Conservation (phyloP, 164 flowering plant genomes). For the Chimonanthus salicifolius region DNA sequence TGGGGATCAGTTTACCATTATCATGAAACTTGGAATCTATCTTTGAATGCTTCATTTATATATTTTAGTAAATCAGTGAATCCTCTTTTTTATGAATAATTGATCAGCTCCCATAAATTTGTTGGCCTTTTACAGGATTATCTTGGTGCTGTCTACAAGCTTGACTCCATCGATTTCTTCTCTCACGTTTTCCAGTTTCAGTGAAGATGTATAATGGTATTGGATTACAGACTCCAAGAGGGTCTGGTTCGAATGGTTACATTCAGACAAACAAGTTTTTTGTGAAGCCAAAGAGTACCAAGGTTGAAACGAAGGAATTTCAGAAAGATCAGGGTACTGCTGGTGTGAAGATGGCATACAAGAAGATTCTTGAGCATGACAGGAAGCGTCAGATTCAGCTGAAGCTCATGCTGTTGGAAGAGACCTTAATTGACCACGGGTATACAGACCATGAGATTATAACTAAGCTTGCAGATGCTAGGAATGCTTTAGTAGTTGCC, state of each 20-base stretch:
- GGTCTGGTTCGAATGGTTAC: slow-evolving; percentile 93
- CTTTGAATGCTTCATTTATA: no score
- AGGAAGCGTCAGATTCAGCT: slow-evolving; percentile 84
- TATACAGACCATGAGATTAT: slow-evolving; percentile 73
- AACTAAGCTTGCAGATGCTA: slow-evolving; percentile 55
- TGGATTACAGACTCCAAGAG: slow-evolving; percentile 82
- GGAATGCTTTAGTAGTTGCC: slow-evolving; percentile 41
- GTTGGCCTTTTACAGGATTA: no score
- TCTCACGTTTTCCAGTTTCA: no score
- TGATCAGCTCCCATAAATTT: no score
- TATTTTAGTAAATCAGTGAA: no score
- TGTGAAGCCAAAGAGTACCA: slow-evolving; percentile 44
- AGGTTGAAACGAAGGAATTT: slow-evolving; percentile 43
- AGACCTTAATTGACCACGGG: slow-evolving; percentile 74
- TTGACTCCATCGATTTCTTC: no score
- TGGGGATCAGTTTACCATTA: no score
- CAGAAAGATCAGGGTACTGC: slow-evolving; percentile 75
- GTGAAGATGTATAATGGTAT: slow-evolving; percentile 83
- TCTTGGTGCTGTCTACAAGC: no score
- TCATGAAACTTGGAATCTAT: no score
- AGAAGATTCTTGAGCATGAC: slow-evolving; percentile 86
- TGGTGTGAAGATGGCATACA: slow-evolving; percentile 67
- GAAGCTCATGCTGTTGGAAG: slow-evolving; percentile 72
- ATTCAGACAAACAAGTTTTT: slow-evolving; percentile 83
- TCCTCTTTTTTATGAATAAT: no score